phyloP scores from a whole-genome alignment of 2,329 filamentous ascomycete species.

The Hymenoscyphus salicellus region DNA sequence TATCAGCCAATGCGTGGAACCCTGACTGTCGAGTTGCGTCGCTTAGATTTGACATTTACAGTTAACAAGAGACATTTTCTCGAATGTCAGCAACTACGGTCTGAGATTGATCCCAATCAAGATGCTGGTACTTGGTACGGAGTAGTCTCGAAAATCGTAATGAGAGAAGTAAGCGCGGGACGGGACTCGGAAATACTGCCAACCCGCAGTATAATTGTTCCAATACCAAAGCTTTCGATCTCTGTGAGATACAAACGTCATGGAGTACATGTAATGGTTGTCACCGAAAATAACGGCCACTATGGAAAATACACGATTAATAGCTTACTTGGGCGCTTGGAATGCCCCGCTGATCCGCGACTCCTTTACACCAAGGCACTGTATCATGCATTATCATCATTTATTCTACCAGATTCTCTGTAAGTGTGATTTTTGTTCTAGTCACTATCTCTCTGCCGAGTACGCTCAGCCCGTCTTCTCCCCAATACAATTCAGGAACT shows the following conservation, averaged over 20 bases:
- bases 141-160: conserved; percentile 54
- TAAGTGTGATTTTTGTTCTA: not conserved
- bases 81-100: conserved; percentile 46
- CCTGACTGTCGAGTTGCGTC: conserved; percentile 49
- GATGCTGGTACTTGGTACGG: conserved; percentile 61
- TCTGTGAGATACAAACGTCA: conserved; percentile 24
- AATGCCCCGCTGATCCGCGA: conserved; percentile 54
- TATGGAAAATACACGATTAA: conserved; percentile 56
- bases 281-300: conserved; percentile 34
- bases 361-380: conserved; percentile 56
- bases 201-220: conserved; percentile 52
- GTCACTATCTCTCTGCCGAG: not conserved
- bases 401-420: conserved; percentile 53
- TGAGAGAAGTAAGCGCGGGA: conserved; percentile 40
- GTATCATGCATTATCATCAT: conserved; percentile 60
- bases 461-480: not conserved
- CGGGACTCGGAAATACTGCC: conserved; percentile 8
- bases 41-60: conserved; percentile 51
- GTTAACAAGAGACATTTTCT: conserved; percentile 47
- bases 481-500: not conserved
- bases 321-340: conserved; percentile 51
- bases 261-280: conserved; percentile 45
- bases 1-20: conserved; percentile 41
- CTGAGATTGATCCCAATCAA: conserved; percentile 55
- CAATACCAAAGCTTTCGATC: conserved; percentile 27